phyloP scores from a whole-genome alignment of 495 filamentous ascomycete genomes.

The Aspergillus conjunctus region DNA sequence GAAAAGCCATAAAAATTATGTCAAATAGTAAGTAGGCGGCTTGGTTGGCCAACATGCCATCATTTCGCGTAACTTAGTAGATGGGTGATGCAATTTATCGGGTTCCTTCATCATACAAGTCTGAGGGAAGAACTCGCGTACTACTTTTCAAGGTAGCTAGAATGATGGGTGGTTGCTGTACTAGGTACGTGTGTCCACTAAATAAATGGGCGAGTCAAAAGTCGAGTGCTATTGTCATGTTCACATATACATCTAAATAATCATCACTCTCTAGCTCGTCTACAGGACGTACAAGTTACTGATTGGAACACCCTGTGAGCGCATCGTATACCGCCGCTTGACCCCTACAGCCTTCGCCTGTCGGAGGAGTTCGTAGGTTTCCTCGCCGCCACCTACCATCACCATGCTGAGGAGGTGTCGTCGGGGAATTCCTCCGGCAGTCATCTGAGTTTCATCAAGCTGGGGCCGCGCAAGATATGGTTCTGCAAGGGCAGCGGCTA shows the following conservation, averaged over 20 bases:
- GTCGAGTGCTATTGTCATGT: not conserved
- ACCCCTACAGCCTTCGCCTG: slow-evolving; percentile 67
- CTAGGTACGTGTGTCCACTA: too few relatives aligned
- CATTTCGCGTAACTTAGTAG: too few relatives aligned
- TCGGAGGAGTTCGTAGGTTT: slow-evolving; percentile 63
- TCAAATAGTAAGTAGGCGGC: too few relatives aligned
- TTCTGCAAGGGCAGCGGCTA: slow-evolving; percentile 48
- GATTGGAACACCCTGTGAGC: slow-evolving; percentile 78
- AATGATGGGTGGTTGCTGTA: too few relatives aligned
- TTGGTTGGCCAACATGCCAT: too few relatives aligned
- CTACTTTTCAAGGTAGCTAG: too few relatives aligned
- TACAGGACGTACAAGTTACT: slow-evolving; percentile 76
- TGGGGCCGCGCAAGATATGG: slow-evolving; percentile 65
- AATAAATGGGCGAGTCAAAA: not conserved
- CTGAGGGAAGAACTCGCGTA: too few relatives aligned
- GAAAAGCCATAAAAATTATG: too few relatives aligned
- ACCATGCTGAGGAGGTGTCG: slow-evolving; percentile 77
- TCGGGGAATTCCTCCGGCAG: slow-evolving; percentile 69
- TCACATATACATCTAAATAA: not conserved
- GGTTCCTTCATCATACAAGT: too few relatives aligned
- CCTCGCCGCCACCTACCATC: slow-evolving; percentile 77
- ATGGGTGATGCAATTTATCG: too few relatives aligned
- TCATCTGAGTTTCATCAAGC: slow-evolving; percentile 74
- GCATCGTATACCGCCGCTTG: slow-evolving; percentile 74
- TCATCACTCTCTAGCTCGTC: not conserved